Percentiles rank a stretch among this genome's conserved stretches.
phyloP scores from a whole-genome alignment of 345 rosid species.

The Euphorbia tirucalli region DNA sequence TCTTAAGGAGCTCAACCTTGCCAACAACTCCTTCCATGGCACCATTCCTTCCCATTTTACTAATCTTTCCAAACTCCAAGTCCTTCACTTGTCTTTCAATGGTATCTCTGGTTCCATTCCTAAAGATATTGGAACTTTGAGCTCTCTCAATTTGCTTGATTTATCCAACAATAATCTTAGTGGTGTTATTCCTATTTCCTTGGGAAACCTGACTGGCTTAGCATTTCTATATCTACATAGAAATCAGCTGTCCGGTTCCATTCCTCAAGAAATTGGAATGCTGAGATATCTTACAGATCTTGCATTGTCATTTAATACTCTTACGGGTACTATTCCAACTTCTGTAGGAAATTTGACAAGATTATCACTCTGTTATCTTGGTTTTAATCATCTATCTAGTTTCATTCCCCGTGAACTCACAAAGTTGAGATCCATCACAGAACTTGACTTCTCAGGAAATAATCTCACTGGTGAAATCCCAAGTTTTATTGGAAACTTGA shows the following conservation, averaged over 20 bases:
- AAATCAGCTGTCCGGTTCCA: neutral
- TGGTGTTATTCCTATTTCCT: neutral
- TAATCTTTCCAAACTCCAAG: neutral
- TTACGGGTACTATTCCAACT: neutral
- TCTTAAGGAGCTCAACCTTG: neutral
- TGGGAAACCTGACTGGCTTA: neutral
- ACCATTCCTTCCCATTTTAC: neutral
- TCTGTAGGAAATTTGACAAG: neutral
- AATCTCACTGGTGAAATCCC: slow-evolving; percentile 32
- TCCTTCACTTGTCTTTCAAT: neutral
- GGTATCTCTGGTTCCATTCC: neutral
- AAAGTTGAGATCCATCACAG: too few relatives aligned
- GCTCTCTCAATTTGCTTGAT: neutral
- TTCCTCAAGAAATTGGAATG: neutral
- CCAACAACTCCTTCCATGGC: neutral
- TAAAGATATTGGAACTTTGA: neutral
- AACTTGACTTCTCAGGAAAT: too few relatives aligned
- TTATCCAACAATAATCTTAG: neutral
- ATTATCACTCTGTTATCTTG: too few relatives aligned
- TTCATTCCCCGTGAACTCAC: too few relatives aligned
- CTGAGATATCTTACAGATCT: neutral
- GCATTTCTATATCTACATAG: neutral
- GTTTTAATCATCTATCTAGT: too few relatives aligned
- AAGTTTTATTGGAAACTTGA: slow-evolving; percentile 23
- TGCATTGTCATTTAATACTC: neutral